These are phyloP conservation scores for Penicillium simplicissimum DNA, from an alignment of 495 filamentous ascomycete genomes.

Conservation along the genomic window DNA sequence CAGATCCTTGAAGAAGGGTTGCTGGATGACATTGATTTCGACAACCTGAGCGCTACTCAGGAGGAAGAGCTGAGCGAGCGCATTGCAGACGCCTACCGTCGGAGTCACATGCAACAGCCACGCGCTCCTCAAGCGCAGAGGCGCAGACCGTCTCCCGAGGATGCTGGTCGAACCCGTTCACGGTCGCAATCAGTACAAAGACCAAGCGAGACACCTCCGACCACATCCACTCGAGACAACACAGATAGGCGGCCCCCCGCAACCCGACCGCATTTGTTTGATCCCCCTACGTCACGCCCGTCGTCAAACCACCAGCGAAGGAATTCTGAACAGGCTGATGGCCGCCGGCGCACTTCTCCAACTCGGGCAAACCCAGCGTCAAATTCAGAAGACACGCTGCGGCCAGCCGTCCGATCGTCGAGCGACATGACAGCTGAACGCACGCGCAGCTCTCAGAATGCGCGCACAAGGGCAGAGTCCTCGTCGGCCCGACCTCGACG, in stretches of 20 bases:
- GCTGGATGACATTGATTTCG: conserved; percentile 80
- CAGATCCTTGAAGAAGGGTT: conserved; percentile 89
- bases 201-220: conserved; percentile 13
- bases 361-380: conserved; percentile 36
- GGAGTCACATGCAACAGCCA: conserved; percentile 57
- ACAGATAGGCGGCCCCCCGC: conserved; percentile 48
- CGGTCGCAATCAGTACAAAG: conserved; percentile 41
- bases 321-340: conserved; percentile 51
- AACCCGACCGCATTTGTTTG: conserved; percentile 57
- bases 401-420: conserved; percentile 41
- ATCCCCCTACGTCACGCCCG: conserved; percentile 40
- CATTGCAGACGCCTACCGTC: conserved; percentile 82
- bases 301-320: conserved; percentile 44
- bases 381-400: conserved; percentile 39
- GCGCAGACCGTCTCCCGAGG: conserved; percentile 23
- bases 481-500: conserved; percentile 35
- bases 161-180: conserved; percentile 28
- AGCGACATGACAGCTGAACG: conserved; percentile 46
- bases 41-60: conserved; percentile 71
- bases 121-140: conserved; percentile 34
- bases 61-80: conserved; percentile 86
- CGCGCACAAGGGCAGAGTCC: conserved; percentile 28
- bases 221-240: conserved; percentile 15
- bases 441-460: conserved; percentile 31
- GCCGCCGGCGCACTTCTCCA: conserved; percentile 41